Conservation (phyloP, 495 filamentous ascomycete species). For the Neurospora sp. region DNA sequence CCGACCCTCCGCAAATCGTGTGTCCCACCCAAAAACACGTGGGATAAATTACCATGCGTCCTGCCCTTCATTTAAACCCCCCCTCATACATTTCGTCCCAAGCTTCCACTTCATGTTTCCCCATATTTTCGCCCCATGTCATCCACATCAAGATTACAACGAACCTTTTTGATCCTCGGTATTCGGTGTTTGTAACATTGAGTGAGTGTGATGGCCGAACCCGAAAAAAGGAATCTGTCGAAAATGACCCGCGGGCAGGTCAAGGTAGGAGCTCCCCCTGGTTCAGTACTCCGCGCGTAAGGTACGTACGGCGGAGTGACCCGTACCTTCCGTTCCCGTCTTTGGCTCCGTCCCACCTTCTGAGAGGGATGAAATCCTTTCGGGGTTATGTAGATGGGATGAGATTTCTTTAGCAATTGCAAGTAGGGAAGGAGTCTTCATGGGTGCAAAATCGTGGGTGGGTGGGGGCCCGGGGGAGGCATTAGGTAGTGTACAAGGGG, state of each 20-base stretch:
- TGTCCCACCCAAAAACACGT: background rate
- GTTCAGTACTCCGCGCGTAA: background rate
- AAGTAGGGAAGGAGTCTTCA: background rate
- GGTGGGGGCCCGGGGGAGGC: background rate
- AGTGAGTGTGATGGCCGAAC: background rate
- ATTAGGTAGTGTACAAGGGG: background rate
- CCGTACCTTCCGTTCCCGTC: background rate
- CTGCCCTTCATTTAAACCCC: background rate
- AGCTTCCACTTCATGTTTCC: background rate
- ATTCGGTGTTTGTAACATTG: background rate
- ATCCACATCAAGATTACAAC: background rate
- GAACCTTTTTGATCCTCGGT: background rate
- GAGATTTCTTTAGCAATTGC: background rate
- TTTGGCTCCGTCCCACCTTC: background rate
- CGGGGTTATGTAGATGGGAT: background rate
- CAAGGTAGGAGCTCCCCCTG: background rate
- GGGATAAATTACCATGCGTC: background rate
- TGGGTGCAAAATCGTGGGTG: background rate
- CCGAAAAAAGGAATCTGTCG: background rate
- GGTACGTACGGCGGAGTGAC: background rate
- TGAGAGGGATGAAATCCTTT: background rate
- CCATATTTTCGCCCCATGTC: background rate
- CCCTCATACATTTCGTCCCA: background rate
- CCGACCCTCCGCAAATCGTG: background rate
- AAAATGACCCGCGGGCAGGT: background rate